phyloP scores from a whole-genome alignment of 805 yeast species.

The Pichia gijzeniarum region DNA sequence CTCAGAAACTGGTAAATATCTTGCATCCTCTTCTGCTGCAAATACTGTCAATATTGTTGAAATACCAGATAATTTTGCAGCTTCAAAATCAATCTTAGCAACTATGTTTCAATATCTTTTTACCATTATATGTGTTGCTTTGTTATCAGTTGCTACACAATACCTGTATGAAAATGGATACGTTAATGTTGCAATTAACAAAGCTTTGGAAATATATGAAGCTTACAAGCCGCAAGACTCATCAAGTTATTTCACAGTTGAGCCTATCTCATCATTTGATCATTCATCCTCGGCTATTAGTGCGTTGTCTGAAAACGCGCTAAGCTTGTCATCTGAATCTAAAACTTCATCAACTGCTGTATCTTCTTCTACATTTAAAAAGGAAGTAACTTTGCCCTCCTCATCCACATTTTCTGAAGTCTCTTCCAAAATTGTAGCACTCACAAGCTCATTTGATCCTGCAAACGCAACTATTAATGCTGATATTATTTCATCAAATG shows the following conservation, averaged over 20 bases:
- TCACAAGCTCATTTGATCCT: background rate
- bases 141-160: constrained; percentile 24
- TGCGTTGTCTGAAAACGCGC: background rate
- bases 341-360: background rate
- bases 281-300: constrained; percentile 5
- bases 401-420: too few relatives aligned
- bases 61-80: constrained; percentile 46
- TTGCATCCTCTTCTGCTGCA: constrained; percentile 75
- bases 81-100: constrained; percentile 32
- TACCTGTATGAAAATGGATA: constrained; percentile 27
- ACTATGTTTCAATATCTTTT: constrained; percentile 24
- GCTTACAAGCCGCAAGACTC: constrained; percentile 27
- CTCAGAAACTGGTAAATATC: constrained; percentile 56
- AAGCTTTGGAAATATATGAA: constrained; percentile 18
- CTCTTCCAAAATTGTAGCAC: background rate
- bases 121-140: constrained; percentile 20
- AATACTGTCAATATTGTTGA: constrained; percentile 58
- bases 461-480: constrained; percentile 5
- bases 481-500: constrained; percentile 7
- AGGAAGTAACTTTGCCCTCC: too few relatives aligned
- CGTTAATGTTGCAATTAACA: constrained; percentile 18
- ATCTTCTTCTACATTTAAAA: too few relatives aligned
- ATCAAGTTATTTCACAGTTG: constrained; percentile 30
- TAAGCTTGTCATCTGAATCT: background rate
- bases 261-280: constrained; percentile 20